Evolutionary conservation across 805 yeast species (phyloP).

Genomic region (Wickerhamomyces bovis): DNA sequence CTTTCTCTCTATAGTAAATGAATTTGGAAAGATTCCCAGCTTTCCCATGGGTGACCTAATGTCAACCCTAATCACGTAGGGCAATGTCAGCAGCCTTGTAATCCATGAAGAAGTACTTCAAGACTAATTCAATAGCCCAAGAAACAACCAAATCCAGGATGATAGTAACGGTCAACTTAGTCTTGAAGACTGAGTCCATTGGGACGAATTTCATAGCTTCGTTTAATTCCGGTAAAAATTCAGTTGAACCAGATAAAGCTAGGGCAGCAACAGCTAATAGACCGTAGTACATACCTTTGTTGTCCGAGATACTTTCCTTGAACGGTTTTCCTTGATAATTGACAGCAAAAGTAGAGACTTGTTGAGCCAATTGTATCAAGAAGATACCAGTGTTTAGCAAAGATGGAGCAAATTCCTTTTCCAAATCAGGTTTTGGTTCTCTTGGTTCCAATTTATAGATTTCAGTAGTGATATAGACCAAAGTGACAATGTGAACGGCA

Average conservation of each 20-base stretch:
- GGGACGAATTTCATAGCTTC: constrained; percentile 89
- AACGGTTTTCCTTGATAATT: constrained; percentile 97
- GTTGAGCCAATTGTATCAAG: constrained; percentile 89
- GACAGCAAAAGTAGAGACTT: constrained; percentile 95
- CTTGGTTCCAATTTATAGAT: constrained; percentile 89
- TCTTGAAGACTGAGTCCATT: constrained; percentile 69
- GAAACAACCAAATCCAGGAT: constrained; percentile 70
- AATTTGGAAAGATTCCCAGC: not conserved
- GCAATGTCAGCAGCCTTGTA: constrained; percentile 92
- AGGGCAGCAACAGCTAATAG: constrained; percentile 83
- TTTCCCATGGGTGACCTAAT: not conserved
- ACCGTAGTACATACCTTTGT: constrained; percentile 96
- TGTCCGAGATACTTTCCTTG: constrained; percentile 82
- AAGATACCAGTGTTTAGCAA: constrained; percentile 94
- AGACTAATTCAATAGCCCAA: constrained; percentile 70
- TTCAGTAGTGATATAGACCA: constrained; percentile 77
- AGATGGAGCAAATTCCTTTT: constrained; percentile 83
- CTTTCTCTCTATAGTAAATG: not conserved
- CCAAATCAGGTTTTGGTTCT: constrained; percentile 83
- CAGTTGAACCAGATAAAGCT: constrained; percentile 89
- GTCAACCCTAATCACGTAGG: constrained; percentile 16
- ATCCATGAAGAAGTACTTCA: constrained; percentile 85
- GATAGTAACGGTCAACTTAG: constrained; percentile 68
- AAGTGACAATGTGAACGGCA: constrained; percentile 80
- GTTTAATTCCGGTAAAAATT: constrained; percentile 89